Evolutionary conservation across 768 basidiomycete species (phyloP).

Genomic region (Auriscalpium vulgare): DNA sequence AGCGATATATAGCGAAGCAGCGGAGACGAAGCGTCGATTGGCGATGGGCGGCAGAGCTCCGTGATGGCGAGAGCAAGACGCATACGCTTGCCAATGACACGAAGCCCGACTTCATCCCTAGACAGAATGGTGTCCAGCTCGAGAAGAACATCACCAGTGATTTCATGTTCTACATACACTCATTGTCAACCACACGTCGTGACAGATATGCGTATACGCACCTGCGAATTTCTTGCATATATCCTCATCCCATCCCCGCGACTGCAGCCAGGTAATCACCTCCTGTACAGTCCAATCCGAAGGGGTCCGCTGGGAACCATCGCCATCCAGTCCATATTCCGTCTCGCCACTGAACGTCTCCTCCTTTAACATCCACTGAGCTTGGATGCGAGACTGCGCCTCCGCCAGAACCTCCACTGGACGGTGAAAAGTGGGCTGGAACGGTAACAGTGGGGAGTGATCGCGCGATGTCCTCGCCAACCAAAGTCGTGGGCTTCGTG

Average conservation of each 20-base stretch:
- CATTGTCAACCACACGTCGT: background rate
- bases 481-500: too few relatives aligned
- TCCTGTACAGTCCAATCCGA: conserved; percentile 83
- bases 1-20: too few relatives aligned
- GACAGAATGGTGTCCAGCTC: conserved; percentile 88
- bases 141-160: conserved; percentile 94
- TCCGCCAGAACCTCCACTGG: too few relatives aligned
- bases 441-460: too few relatives aligned
- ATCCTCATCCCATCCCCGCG: conserved; percentile 76
- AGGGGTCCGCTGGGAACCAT: conserved; percentile 21
- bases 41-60: conserved; percentile 74
- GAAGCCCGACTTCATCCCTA: conserved; percentile 88
- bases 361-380: too few relatives aligned
- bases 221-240: conserved; percentile 87
- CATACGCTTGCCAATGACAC: conserved; percentile 89
- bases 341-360: too few relatives aligned
- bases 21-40: too few relatives aligned
- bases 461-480: too few relatives aligned
- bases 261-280: conserved; percentile 81
- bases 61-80: conserved; percentile 87
- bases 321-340: too few relatives aligned
- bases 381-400: too few relatives aligned
- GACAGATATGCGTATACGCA: conserved; percentile 54
- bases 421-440: too few relatives aligned
- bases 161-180: conserved; percentile 78